phyloP scores from a whole-genome alignment of 169 alveolate genomes.

The Plasmodium falciparum region DNA sequence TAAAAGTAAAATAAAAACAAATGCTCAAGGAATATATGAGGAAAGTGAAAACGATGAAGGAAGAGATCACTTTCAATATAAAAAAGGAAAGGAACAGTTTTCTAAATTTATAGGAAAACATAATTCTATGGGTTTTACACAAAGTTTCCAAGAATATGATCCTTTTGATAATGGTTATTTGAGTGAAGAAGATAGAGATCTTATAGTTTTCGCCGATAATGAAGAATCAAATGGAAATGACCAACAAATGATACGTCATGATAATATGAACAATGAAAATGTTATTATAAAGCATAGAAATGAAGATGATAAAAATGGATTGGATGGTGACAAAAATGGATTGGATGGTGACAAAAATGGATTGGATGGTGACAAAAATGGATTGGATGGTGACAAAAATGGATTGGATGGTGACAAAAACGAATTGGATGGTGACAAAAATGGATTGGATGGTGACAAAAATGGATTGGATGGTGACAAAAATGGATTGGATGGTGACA shows the following conservation, averaged over 20 bases:
- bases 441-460: too few relatives aligned
- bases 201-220: conserved; percentile 73
- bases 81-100: neutral
- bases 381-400: too few relatives aligned
- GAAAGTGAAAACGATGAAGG: conserved; percentile 15
- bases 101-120: neutral
- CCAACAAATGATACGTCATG: neutral
- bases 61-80: conserved; percentile 17
- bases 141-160: conserved; percentile 71
- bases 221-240: conserved; percentile 20
- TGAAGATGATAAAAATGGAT: neutral
- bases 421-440: too few relatives aligned
- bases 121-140: conserved; percentile 12
- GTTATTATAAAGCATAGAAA: neutral
- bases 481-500: too few relatives aligned
- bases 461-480: neutral
- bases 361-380: too few relatives aligned
- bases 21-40: neutral
- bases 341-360: too few relatives aligned
- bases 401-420: too few relatives aligned
- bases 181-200: conserved; percentile 74
- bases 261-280: neutral
- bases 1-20: conserved; percentile 19
- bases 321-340: neutral
- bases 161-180: conserved; percentile 71